Base-by-base conservation (phyloP, 163 green algal genomes). In the Botryococcus braunii region DNA sequence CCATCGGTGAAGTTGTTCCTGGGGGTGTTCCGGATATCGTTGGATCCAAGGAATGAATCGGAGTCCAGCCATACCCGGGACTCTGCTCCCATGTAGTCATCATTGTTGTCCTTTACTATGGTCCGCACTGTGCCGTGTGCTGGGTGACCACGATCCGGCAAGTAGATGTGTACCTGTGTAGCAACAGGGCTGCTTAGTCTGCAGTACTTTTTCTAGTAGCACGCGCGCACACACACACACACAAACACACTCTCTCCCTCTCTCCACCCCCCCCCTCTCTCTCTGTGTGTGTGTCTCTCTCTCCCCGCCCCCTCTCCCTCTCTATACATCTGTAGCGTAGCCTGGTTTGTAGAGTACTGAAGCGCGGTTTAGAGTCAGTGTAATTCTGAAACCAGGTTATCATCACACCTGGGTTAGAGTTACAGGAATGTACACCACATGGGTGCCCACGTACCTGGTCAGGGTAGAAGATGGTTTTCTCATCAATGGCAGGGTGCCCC, bases 21-120 rank as follows among this genome's bases (percentile, higher is more conserved):
- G 0, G 41, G 21, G 34, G 48, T 9, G 34, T 48, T 68, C 60
- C 49, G 50, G 21, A 36, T 37, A 6, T 21, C 35, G 61, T 75
- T 76, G 58, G 76, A 73, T 0, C 70, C 65, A 5, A 86, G 35
- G 4, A 25, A 17, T 39, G 37, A 31, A 71, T 58, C 82, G 9
- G 75, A 84, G 71, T 90, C 77, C 31, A 89, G 37, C 31, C 47
- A 88, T 11, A 74, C n/a, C 9, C 36, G 47, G 0, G 46, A 62
- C 9, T n/a, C 36, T 34, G 34, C 7, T 46, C 47, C 49, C 17
- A 0, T 50, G 34, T 71, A 58, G 21, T 36, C 62, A 69, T 91
- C 82, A 46, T 83, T 74, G 38, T 2, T 46, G 68, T 93, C 86
- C 65, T 88, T 83, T 34, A 88, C 82, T 27, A 83, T 70, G 32